Evolutionary conservation across 1,139 yeast species (phyloP), one percentile per base, ranked within the genome.

Genomic region (Diutina mesorugosa): DNA sequence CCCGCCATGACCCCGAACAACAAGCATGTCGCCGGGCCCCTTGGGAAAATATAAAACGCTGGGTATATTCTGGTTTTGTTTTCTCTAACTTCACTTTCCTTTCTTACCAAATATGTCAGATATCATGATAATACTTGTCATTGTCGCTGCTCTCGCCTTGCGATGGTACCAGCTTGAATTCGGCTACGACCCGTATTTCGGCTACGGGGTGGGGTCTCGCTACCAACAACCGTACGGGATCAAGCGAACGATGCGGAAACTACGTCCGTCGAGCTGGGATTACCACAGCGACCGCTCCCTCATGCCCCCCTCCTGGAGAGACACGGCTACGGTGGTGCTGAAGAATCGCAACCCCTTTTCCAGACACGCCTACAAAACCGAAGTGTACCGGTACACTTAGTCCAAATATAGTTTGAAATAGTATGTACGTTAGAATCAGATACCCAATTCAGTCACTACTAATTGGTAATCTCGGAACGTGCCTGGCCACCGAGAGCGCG

Each of bases 161-260:
- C 53, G 53, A 32, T 50, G 53, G 53, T 50, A 32, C 21, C 45
- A 50, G 14, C 45, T 50, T 16, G 53, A 50, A n/a, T 35, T 35
- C n/a, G 41, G 41, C 41, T 35, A 35, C 41, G 41, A 35, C 41
- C 41, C 41, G 4, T 35, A 35, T n/a, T 35, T 35, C 14, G 41
- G 41, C 6, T 35, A 12, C 6, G 6, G 14, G n/a, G 4, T 35
- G 41, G n/a, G 10, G 41, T 35, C 41, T 35, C n/a, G 41, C 41
- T 35, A 35, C 41, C 41, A 35, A 35, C 41, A 35, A 35, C 41
- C 41, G 4, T 35, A 35, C 41, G 41, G 26, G 16, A 8, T 45
- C 21, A 45, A 45, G 47, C 29, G 51, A 29, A 28, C 35, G 6
- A 14, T 47, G 14, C 51, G 51, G 14, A 30, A 30, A 21, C 21